phyloP scores from a whole-genome alignment of 2,329 filamentous ascomycete genomes.

The Tolypocladium ovalisporum region DNA sequence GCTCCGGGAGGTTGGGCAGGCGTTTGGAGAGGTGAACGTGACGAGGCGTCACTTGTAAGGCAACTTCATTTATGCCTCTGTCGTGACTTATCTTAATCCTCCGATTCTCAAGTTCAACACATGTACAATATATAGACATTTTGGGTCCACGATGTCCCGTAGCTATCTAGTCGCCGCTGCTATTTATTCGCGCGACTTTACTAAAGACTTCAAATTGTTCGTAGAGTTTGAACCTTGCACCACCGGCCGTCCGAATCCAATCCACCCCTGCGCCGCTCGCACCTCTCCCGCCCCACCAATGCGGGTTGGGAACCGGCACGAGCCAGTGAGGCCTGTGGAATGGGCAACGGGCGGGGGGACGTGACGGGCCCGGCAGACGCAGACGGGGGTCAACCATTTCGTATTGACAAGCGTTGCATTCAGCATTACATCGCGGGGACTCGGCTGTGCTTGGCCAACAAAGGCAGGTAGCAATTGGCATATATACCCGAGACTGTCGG shows the following conservation, averaged over 20 bases:
- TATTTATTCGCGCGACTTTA: too few relatives aligned
- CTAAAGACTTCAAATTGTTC: too few relatives aligned
- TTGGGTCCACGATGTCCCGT: too few relatives aligned
- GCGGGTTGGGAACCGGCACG: neutral
- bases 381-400: neutral
- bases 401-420: neutral
- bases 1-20: conserved; percentile 3
- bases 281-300: neutral
- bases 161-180: too few relatives aligned
- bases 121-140: neutral
- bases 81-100: neutral
- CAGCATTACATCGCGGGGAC: neutral
- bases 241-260: neutral
- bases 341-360: neutral
- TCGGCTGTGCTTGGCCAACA: neutral
- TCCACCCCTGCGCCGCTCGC: neutral
- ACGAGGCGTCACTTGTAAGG: conserved; percentile 7
- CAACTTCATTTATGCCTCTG: too few relatives aligned
- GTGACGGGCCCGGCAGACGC: neutral
- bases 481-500: neutral
- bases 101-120: too few relatives aligned
- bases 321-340: neutral
- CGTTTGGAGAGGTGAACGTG: conserved; percentile 8
- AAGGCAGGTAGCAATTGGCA: neutral
- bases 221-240: neutral